Evolutionary conservation across 768 basidiomycete genomes (phyloP).

Genomic region (Leccinum ochraceum): DNA sequence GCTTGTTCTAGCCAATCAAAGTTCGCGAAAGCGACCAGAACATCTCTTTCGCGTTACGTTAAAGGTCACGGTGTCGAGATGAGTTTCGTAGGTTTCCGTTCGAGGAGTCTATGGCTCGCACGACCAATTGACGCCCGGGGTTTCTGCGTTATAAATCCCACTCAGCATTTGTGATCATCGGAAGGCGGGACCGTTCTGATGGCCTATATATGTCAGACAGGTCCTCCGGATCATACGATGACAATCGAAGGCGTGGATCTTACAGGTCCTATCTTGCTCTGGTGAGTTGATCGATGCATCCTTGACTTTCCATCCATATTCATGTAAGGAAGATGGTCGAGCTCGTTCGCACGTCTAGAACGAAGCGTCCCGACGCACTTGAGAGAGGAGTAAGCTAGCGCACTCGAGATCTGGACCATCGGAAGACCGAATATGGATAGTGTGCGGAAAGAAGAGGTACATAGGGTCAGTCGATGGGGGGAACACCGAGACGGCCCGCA

Average conservation of each 20-base stretch:
- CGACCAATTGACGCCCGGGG: too few species aligned
- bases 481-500: not conserved
- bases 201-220: not conserved
- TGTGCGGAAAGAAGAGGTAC: not conserved
- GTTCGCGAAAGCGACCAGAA: not conserved
- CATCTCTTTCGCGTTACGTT: not conserved
- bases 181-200: not conserved
- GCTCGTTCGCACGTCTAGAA: conserved; percentile 3
- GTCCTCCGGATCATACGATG: conserved; percentile 12
- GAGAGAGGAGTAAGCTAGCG: not conserved
- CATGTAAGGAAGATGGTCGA: conserved; percentile 3
- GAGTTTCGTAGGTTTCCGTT: not conserved
- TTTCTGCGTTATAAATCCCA: not conserved
- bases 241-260: conserved; percentile 14
- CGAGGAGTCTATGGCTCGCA: not conserved
- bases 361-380: not conserved
- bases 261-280: not conserved
- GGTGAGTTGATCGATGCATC: conserved; percentile 1
- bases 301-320: not conserved
- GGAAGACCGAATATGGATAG: not conserved
- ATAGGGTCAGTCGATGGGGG: not conserved
- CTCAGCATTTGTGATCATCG: too few species aligned
- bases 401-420: not conserved
- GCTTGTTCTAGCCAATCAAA: not conserved
- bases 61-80: not conserved